Base-by-base conservation (phyloP, 371 early-diverging fungal genomes). In the Mortierella sp. region DNA sequence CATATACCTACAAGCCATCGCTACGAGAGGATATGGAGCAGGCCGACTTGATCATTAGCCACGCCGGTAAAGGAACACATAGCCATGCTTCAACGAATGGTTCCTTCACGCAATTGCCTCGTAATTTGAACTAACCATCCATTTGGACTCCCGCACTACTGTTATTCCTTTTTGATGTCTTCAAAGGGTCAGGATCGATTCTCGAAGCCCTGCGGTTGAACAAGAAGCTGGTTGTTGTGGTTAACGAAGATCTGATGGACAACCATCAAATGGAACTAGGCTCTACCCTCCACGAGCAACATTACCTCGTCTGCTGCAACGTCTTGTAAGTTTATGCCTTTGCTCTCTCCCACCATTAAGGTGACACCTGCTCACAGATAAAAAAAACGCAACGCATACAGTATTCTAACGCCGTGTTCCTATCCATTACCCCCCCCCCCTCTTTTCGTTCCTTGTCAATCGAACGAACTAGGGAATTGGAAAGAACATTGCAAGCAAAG, bases 251-350 rank as follows among this genome's bases (percentile, higher is more conserved):
- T 39, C 86, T 98, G 41, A 93, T 95, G 95, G 92, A 96, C 84
- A 94, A 96, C 82, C 98, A 98, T 80, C 98, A 98, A 85, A 48
- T 70, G 39, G 97, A 98, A 80, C 89, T 98, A 61, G 97, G 96
- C 4, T 70, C 85, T 10, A 94, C 91, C 6, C 87, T 98, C 75
- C 87, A 89, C 10, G 71, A 77, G 1, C 75, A 88, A 64, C 88
- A 88, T 14, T 91, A 92, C 75, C 83, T 94, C 31, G 74, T 92
- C 26, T 86, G 76, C 68, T 86, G 86, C 39, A 79, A 83, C 24
- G 73, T 80, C 64, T 80, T 86, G 92, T 90, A 87, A 52, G 70
- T 70, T 52, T 13, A 24, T 58, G 11, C 22, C 53, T 53, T 9
- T 48, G 11, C 41, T 22, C 44, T 45, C 26, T 24, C 37, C n/a